These are phyloP conservation scores for Fusarium illudens DNA, from an alignment of 2,329 filamentous ascomycete genomes.

Conservation along the genomic window DNA sequence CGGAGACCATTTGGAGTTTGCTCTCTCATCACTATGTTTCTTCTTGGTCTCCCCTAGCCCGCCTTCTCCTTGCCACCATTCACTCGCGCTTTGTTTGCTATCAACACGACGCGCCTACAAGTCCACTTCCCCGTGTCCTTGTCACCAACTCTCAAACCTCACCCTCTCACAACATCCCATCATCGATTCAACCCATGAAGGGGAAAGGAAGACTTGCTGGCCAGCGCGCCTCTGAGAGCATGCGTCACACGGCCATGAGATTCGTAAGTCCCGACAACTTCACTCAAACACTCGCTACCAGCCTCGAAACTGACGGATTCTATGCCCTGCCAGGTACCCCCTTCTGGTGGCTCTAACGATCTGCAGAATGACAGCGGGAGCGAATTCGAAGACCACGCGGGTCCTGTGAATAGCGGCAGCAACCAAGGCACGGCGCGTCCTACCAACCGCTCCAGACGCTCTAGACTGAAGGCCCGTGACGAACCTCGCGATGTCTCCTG, in stretches of 20 bases:
- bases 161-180: neutral
- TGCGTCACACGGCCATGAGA: neutral
- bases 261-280: neutral
- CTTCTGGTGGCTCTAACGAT: neutral
- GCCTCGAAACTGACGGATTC: neutral
- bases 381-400: neutral
- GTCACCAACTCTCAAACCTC: neutral
- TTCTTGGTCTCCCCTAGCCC: neutral
- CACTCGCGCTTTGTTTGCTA: neutral
- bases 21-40: no score
- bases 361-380: neutral
- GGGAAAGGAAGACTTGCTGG: neutral
- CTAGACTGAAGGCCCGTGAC: neutral
- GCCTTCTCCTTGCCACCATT: neutral
- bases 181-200: neutral
- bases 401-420: neutral
- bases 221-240: neutral
- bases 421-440: neutral
- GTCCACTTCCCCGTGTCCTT: neutral
- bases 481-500: neutral
- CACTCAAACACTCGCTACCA: neutral
- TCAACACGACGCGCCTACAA: neutral
- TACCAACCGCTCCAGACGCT: neutral
- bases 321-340: neutral
- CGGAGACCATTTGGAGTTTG: no score